Evolutionary conservation across 768 basidiomycete genomes (phyloP), one percentile per base, ranked within the genome.

Genomic region (Boletus tylopilopsis): DNA sequence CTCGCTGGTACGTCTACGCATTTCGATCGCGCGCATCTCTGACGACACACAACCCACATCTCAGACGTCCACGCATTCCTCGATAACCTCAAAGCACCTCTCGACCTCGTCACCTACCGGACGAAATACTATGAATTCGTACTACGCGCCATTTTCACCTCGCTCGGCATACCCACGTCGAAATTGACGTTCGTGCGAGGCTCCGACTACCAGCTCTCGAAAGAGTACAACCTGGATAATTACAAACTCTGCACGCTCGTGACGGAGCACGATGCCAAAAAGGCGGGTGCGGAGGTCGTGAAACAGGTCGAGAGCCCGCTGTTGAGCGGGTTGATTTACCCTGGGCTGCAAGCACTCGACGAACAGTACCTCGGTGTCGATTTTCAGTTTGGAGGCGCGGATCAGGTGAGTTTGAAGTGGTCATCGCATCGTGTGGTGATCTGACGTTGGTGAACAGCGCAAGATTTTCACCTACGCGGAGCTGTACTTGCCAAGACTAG

Each of bases 401-500:
- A 99, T 64, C 95, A 98, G 80, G 94, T 94, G 47, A 45, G 79
- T 63, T 27, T 42, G 33, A 16, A 12, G 16, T 15, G 1, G 32
- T 27, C 32, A 21, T 30, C 45, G 23, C 27, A 18, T 30, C 32
- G 23, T 40, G 12, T 24, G 15, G n/a, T 4, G 35, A 34, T 40
- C 42, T 56, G 25, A 41, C 15, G 6, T 16, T 34, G 15, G 33
- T 34, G 11, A n/a, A 19, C 64, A 95, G 92, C 84, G 95, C 50
- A 98, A 98, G 74, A 97, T 98, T 64, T 99, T 99, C 71, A 97
- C 93, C 18, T 95, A 95, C 61, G 94, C 96, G 7, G 94, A 98
- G 66, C 80, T 88, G 60, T 94, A 94, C 79, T 86, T 99, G 45
- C 96, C 96, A 5, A 78, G 82, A 54, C 78, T 98, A 27, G 96